These are phyloP conservation scores for Podaxis sp. DNA, from an alignment of 768 basidiomycete species.

Conservation along the genomic window DNA sequence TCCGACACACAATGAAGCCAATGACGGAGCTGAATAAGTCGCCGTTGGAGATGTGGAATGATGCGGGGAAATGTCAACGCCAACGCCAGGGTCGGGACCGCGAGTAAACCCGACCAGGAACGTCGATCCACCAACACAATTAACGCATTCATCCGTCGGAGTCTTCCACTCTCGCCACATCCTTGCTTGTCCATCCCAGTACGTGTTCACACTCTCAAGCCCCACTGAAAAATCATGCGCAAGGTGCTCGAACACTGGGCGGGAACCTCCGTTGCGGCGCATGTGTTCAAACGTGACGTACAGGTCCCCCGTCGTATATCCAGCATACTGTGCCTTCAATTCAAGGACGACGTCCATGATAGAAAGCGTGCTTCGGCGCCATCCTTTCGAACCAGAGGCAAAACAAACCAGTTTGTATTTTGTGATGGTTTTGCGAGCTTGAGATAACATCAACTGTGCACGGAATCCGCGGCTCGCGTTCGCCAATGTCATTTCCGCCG, in stretches of 20 bases:
- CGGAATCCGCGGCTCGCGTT: conserved; percentile 4
- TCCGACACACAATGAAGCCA: conserved; percentile 3
- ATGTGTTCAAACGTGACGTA: conserved; percentile 11
- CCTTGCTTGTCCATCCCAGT: conserved; percentile 35
- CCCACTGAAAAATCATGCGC: conserved; percentile 27
- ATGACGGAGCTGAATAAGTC: neutral
- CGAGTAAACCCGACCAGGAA: neutral
- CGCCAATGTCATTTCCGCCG: neutral
- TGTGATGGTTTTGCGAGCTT: conserved; percentile 27
- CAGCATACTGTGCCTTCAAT: conserved; percentile 28
- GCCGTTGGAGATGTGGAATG: neutral
- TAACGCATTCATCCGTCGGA: neutral
- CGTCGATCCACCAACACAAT: conserved; percentile 4
- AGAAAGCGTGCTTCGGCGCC: conserved; percentile 26
- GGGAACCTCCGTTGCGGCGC: conserved; percentile 14
- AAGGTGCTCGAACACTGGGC: conserved; percentile 13
- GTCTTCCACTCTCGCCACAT: conserved; percentile 23
- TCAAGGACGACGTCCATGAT: conserved; percentile 51
- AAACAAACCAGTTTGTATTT: conserved; percentile 4
- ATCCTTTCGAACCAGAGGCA: conserved; percentile 20
- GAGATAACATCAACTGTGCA: conserved; percentile 20
- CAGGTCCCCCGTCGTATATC: conserved; percentile 27
- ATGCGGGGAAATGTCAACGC: neutral
- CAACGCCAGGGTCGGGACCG: neutral
- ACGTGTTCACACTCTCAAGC: conserved; percentile 29